Base-by-base conservation (phyloP, 257 asterid species). In the Salvia splendens region DNA sequence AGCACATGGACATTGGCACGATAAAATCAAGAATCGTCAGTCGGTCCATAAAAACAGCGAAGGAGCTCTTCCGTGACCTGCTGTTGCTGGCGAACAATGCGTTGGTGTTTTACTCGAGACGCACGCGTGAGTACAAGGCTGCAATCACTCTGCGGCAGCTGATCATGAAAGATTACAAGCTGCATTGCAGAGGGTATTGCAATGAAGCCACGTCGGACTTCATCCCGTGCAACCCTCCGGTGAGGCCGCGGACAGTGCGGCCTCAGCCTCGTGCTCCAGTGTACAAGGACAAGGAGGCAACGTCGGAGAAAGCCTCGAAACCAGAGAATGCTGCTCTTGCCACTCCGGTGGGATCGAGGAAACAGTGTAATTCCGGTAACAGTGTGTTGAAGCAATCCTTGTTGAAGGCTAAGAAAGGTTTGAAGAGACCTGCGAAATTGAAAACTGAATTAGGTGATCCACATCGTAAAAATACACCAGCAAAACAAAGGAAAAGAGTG, bases 71-170 rank as follows among this genome's bases (percentile, higher is more conserved):
- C 82, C 75, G 90, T 12, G 97, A 89, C 82, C 55, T 90, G 79
- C 92, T 93, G 33, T 41, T 93, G 74, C 86, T 90, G 20, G 90
- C 96, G 1, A 87, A 78, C 73, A 93, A 93, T 8, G 97, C 97
- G 8, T 75, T 88, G 46, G 92, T 88, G 57, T 93, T 93, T 12
- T 92, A 92, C 80, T 89, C 97, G 0, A 86, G 83, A 77, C 75
- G 96, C 65, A 93, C 97, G 0, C 78, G 92, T 4, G 97, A 93
- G 63, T 84, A 86, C 76, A 93, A 93, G 73, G 79, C 97, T 5
- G 99, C 96, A 12, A 36, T 64, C 53, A 57, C 87, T 47, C 80
- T 90, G 8, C 85, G 97, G 71, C 78, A 78, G 24, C 61, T 82
- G 60, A 83, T 86, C 63, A 80, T 81, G 80, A 85, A 72, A 70